Percentiles rank a stretch among this genome's conserved stretches.
phyloP scores from a whole-genome alignment of 2,329 filamentous ascomycete genomes.

The Grosmannia clavigera region DNA sequence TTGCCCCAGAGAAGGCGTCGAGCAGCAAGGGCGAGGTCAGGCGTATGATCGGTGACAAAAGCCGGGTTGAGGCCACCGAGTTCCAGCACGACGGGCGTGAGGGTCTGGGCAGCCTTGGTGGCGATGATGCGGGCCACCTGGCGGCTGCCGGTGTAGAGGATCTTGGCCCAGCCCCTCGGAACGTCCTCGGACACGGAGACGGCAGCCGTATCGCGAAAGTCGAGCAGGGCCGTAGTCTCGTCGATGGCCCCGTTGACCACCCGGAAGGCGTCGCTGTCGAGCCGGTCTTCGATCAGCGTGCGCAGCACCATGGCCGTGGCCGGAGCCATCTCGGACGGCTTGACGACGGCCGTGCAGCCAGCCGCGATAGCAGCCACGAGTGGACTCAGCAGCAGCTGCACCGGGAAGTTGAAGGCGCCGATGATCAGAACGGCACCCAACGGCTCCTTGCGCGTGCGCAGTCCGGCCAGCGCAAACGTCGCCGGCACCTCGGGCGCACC shows the following conservation, averaged over 20 bases:
- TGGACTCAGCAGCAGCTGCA: constrained; percentile 67
- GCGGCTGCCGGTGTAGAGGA: constrained; percentile 83
- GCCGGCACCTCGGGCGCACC: constrained; percentile 49
- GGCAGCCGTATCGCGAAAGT: constrained; percentile 34
- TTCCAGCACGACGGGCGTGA: constrained; percentile 82
- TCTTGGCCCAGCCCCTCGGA: constrained; percentile 75
- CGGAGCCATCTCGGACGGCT: constrained; percentile 77
- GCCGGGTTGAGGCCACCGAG: constrained; percentile 87
- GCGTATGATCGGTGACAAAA: constrained; percentile 66
- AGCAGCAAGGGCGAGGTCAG: constrained; percentile 69
- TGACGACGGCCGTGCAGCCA: constrained; percentile 79
- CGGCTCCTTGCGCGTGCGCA: constrained; percentile 76
- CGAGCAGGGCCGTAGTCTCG: constrained; percentile 70
- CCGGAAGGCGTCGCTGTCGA: constrained; percentile 66
- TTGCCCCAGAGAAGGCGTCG: constrained; percentile 83
- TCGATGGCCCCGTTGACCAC: constrained; percentile 70
- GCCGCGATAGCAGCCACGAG: constrained; percentile 83
- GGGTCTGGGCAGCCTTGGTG: constrained; percentile 75
- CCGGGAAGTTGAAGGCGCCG: constrained; percentile 87
- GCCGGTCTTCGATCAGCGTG: constrained; percentile 60
- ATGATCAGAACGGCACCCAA: constrained; percentile 75
- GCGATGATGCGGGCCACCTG: constrained; percentile 75
- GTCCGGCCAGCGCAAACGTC: constrained; percentile 55
- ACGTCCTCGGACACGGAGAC: constrained; percentile 4
- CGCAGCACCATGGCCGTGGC: constrained; percentile 66